phyloP scores from a whole-genome alignment of 2,329 filamentous ascomycete species.

The Beauveria pseudobassiana region DNA sequence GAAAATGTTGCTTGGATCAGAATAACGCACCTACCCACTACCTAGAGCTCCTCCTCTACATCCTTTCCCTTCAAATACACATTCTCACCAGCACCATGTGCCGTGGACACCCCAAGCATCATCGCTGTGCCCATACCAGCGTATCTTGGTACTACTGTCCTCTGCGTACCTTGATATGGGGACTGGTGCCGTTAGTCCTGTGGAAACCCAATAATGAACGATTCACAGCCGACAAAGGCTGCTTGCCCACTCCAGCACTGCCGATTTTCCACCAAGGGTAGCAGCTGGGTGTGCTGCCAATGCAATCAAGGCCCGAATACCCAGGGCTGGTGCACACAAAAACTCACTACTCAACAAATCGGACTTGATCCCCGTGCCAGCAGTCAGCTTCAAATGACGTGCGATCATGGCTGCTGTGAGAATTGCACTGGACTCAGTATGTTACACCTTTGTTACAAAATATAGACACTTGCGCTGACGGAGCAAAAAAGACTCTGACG shows the following conservation, averaged over 20 bases:
- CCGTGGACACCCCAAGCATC: slow-evolving; percentile 44
- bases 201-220: slow-evolving; percentile 34
- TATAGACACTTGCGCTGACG: background rate
- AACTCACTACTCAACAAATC: slow-evolving; percentile 10
- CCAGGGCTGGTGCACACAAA: slow-evolving; percentile 44
- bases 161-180: slow-evolving; percentile 35
- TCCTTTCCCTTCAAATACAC: background rate
- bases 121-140: slow-evolving; percentile 47
- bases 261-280: slow-evolving; percentile 40
- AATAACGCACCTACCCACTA: too few relatives aligned
- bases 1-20: background rate
- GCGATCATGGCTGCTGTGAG: slow-evolving; percentile 9
- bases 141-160: slow-evolving; percentile 50
- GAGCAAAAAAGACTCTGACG: background rate
- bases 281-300: slow-evolving; percentile 47
- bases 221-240: slow-evolving; percentile 33
- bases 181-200: slow-evolving; percentile 43
- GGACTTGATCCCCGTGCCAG: background rate
- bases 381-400: slow-evolving; percentile 2
- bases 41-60: background rate
- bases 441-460: background rate
- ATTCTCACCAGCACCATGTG: slow-evolving; percentile 34
- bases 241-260: slow-evolving; percentile 45
- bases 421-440: background rate
- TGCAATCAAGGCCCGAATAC: slow-evolving; percentile 45